These are phyloP conservation scores for Globisporangium mamillatum DNA, from an alignment of 352 stramenopile species.

Conservation along the genomic window DNA sequence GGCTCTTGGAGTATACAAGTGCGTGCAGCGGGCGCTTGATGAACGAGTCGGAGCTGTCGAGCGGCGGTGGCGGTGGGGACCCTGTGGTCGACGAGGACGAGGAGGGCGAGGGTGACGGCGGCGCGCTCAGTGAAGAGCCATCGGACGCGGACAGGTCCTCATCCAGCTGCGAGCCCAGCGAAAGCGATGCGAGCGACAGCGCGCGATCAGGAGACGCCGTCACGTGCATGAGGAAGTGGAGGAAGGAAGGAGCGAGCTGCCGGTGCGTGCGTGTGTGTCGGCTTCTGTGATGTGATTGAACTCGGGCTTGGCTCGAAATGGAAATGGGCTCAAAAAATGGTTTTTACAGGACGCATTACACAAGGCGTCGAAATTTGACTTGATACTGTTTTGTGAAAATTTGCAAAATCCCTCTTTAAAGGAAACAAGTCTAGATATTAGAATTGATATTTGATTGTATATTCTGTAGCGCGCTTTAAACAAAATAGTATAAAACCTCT, in stretches of 20 bases:
- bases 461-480: not conserved
- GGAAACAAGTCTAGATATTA: not conserved
- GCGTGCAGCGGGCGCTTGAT: slow-evolving; percentile 34
- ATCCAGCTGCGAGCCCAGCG: not conserved
- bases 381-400: not conserved
- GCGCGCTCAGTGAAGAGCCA: not conserved
- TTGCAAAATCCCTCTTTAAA: not conserved
- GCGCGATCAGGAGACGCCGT: not conserved
- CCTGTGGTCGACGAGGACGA: slow-evolving; percentile 1
- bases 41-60: slow-evolving; percentile 11
- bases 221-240: not conserved
- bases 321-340: slow-evolving; percentile 1
- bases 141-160: not conserved
- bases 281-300: not conserved
- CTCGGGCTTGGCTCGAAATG: not conserved
- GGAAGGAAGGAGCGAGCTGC: not conserved
- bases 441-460: not conserved
- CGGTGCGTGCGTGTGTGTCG: not conserved
- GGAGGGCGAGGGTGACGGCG: not conserved
- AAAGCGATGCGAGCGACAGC: not conserved
- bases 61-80: not conserved
- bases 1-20: slow-evolving; percentile 38
- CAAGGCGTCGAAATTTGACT: not conserved
- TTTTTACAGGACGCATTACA: not conserved
- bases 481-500: not conserved